A percentile compares a stretch with the other conserved stretches of the same genome.
Evolutionary conservation across 345 rosid genomes (phyloP).

Genomic region (Angophora floribunda): DNA sequence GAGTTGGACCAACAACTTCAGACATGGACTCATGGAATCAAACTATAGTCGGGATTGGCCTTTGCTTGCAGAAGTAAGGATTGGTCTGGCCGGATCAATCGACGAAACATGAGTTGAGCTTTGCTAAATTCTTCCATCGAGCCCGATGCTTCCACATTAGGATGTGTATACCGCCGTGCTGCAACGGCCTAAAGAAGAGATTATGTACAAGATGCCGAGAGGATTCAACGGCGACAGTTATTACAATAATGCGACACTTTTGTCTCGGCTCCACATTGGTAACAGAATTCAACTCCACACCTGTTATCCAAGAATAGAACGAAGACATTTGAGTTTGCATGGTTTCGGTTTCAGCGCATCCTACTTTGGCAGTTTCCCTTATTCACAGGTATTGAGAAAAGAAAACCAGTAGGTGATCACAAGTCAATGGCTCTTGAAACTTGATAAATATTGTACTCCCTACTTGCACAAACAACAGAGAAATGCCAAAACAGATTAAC

Average conservation of each 20-base stretch:
- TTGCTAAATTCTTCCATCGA: neutral
- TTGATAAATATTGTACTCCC: neutral
- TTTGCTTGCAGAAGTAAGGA: too few species aligned
- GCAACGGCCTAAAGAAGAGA: neutral
- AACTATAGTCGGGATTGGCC: too few species aligned
- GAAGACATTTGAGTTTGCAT: neutral
- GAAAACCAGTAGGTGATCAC: neutral
- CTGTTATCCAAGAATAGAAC: conserved; percentile 1
- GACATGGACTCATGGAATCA: too few species aligned
- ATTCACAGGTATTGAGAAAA: neutral
- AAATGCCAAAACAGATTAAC: neutral
- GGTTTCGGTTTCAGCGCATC: neutral
- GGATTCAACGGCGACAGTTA: conserved; percentile 1
- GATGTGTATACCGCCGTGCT: neutral
- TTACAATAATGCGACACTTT: conserved; percentile 5
- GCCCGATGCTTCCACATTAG: neutral
- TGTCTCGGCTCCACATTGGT: conserved; percentile 19
- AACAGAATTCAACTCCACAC: conserved; percentile 41
- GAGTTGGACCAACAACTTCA: too few species aligned
- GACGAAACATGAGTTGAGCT: neutral
- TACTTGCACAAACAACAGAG: neutral
- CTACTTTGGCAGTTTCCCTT: neutral
- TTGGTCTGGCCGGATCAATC: too few species aligned
- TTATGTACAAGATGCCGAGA: neutral
- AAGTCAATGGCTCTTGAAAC: neutral